These are phyloP conservation scores for Penicillium chermesinum DNA, from an alignment of 495 filamentous ascomycete genomes.

Conservation along the genomic window DNA sequence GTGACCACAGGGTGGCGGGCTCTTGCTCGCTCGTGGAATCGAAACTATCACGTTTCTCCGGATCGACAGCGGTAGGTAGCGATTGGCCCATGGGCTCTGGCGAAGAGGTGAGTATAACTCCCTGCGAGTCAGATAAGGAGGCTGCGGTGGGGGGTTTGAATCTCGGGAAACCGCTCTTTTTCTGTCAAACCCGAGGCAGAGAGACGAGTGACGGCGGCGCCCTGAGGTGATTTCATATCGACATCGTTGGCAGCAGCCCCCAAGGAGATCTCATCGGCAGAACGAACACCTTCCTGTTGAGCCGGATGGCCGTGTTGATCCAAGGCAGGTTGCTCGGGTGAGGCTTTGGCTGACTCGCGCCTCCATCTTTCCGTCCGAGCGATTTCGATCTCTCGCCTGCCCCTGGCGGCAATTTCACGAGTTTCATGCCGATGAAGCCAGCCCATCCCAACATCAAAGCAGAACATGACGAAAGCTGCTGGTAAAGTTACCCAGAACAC, in stretches of 20 bases:
- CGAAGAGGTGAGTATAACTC: neutral
- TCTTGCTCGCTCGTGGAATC: neutral
- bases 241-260: neutral
- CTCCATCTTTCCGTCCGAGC: constrained; percentile 32
- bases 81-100: constrained; percentile 5
- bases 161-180: constrained; percentile 8
- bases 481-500: constrained; percentile 61
- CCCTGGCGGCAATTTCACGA: constrained; percentile 52
- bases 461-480: constrained; percentile 58
- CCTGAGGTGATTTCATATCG: neutral
- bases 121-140: neutral
- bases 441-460: constrained; percentile 54
- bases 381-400: constrained; percentile 45
- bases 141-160: neutral
- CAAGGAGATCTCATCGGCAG: neutral
- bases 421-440: constrained; percentile 55
- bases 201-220: constrained; percentile 1
- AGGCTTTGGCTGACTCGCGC: constrained; percentile 1
- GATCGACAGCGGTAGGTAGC: constrained; percentile 4
- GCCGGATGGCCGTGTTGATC: neutral
- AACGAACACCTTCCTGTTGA: neutral
- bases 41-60: constrained; percentile 8
- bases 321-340: constrained; percentile 1
- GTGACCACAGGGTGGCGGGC: constrained; percentile 43
- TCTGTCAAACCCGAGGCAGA: constrained; percentile 7